Conservation (phyloP, 2,329 filamentous ascomycete species). For the Paraconiothyrium sp. region DNA sequence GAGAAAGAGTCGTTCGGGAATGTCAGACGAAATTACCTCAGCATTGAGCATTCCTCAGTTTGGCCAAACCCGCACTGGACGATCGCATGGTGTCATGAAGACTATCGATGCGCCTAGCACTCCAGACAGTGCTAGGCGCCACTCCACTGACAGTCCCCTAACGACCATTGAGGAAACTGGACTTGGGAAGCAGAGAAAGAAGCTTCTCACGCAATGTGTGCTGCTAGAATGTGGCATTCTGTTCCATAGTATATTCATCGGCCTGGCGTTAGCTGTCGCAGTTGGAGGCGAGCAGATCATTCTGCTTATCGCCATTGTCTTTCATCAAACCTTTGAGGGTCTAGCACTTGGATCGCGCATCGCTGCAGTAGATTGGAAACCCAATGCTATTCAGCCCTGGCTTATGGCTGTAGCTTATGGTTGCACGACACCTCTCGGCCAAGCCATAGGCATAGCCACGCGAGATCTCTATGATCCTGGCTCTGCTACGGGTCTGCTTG, state of each 20-base stretch:
- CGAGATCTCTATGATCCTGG: slow-evolving; percentile 83
- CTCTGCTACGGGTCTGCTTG: slow-evolving; percentile 77
- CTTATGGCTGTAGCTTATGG: slow-evolving; percentile 82
- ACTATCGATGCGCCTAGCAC: slow-evolving; percentile 25
- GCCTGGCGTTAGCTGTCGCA: slow-evolving; percentile 66
- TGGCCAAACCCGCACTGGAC: slow-evolving; percentile 1
- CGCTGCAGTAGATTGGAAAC: slow-evolving; percentile 71
- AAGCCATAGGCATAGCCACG: slow-evolving; percentile 80
- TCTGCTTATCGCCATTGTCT: slow-evolving; percentile 68
- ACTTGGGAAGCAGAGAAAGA: slow-evolving; percentile 38
- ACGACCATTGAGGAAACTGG: slow-evolving; percentile 25
- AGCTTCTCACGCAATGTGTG: slow-evolving; percentile 46
- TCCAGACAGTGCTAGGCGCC: slow-evolving; percentile 57
- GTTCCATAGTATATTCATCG: slow-evolving; percentile 71
- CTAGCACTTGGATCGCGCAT: slow-evolving; percentile 87
- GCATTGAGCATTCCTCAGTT: slow-evolving; percentile 3
- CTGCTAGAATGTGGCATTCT: slow-evolving; percentile 68
- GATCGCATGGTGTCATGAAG: slow-evolving; percentile 3
- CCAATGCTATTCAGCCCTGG: slow-evolving; percentile 58
- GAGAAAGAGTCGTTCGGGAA: neutral
- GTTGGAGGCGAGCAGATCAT: slow-evolving; percentile 64
- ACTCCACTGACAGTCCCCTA: slow-evolving; percentile 37
- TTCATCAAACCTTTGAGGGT: slow-evolving; percentile 85
- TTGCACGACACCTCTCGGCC: slow-evolving; percentile 76
- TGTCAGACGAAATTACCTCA: neutral